Conservation (phyloP, 495 filamentous ascomycete genomes). For the Glarea lozoyensis region DNA sequence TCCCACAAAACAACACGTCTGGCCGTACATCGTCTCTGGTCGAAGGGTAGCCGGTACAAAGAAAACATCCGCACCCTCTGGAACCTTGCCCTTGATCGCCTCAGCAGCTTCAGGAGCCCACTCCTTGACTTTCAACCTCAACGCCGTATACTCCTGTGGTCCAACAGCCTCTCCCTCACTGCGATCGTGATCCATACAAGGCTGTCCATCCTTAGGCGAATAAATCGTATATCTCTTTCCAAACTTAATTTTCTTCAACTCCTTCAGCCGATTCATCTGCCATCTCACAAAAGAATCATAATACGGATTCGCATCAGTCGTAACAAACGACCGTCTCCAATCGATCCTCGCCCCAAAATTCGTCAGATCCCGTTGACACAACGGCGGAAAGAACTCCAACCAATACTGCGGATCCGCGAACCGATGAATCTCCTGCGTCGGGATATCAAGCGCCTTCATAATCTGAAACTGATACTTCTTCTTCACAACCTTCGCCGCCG, state of each 20-base stretch:
- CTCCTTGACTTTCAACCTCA: constrained; percentile 85
- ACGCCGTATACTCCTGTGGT: constrained; percentile 84
- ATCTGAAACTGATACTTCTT: constrained; percentile 87
- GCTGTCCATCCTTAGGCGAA: constrained; percentile 92
- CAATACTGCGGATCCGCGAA: constrained; percentile 86
- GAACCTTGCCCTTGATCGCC: constrained; percentile 66
- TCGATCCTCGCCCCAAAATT: constrained; percentile 82
- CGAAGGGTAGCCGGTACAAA: constrained; percentile 87
- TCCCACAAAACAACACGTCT: constrained; percentile 91
- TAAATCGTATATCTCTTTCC: constrained; percentile 93
- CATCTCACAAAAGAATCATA: constrained; percentile 94
- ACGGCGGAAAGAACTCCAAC: constrained; percentile 80
- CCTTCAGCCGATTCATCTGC: constrained; percentile 92
- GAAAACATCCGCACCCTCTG: constrained; percentile 71
- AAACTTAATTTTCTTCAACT: constrained; percentile 88
- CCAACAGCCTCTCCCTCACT: constrained; percentile 84
- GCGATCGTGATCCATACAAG: constrained; percentile 96
- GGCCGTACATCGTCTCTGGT: constrained; percentile 97
- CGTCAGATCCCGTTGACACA: constrained; percentile 71
- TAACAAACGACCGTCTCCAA: constrained; percentile 87
- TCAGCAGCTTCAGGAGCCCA: constrained; percentile 67
- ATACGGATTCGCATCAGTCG: constrained; percentile 94
- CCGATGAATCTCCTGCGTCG: constrained; percentile 75
- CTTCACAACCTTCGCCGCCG: constrained; percentile 81
- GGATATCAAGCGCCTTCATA: constrained; percentile 78